Evolutionary conservation across 805 yeast genomes (phyloP), one percentile per base, ranked within the genome.

Genomic region (Metschnikowia vanudenii): DNA sequence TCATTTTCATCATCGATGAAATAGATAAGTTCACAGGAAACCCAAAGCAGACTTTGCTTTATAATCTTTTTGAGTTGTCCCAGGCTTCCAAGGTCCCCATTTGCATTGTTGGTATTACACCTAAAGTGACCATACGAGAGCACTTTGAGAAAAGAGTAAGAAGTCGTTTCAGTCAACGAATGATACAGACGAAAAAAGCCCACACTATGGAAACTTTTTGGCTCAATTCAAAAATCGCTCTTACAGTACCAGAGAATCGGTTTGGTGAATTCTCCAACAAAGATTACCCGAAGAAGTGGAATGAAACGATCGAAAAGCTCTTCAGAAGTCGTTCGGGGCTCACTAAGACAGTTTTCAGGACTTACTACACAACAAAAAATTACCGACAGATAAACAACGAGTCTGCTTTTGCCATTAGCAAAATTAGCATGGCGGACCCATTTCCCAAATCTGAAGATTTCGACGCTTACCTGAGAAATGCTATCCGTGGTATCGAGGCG

Each of bases 131-230:
- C 5, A 76, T 89, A 0, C 73, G 91, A 41, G 97, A 92, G 56
- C 73, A 81, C 56, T 69, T 94, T 38, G 99, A 94, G 60, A 94
- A 92, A 60, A 76, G 99, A 57, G 98, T 94, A 0, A 78, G 89
- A 54, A 84, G 95, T 46, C 71, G 99, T 53, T 94, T 91, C 62
- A 83, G 94, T 14, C 97, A 92, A 60, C 69, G 96, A 41, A 65
- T 85, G 2, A 74, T 90, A 19, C 75, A 76, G 14, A 70, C 89
- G 31, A 78, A 78, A 20, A 81, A 81, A 41, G 72, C 83, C 0
- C 53, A 55, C 1, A 62, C 69, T 2, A 55, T 80, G 2, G 79
- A 75, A 1, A 76, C 71, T 12, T 87, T 84, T 54, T 68, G 78
- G 64, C 57, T 62, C 1, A 68, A 80, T 16, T 79, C 81, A 12